Evolutionary conservation across 208 protist genomes (phyloP), one percentile per base, ranked within the genome.

Genomic region (Leishmania martiniquensis): DNA sequence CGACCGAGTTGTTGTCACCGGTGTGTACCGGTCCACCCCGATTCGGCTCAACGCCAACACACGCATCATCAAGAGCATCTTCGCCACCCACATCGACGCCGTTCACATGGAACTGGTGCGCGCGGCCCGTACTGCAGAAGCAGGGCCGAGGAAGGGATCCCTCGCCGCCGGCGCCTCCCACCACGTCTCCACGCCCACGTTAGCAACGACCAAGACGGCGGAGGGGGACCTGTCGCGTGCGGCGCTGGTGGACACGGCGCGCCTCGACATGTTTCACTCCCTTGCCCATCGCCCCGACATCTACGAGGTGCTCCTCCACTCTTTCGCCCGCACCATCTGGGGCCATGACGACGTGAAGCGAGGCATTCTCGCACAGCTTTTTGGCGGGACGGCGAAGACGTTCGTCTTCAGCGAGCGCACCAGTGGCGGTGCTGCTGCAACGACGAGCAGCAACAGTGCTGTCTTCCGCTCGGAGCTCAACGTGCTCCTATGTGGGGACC

Each of bases 401-500:
- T 97, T 99, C 52, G 80, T 90, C 39, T 94, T 94, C 76, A 83
- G 77, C 60, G 78, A 82, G 47, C 71, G 75, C 49, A 55, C 42
- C 20, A 32, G 63, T 45, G 65, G 57, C 7, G 52, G 22, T 7
- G 34, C 68, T 32, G 52, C 39, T 6, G 20, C 34, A 29, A 39
- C 45, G 34, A 13, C 22, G 51, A n/a, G 75, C 85, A 86, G 81
- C 76, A 90, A 87, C 76, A 87, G 84, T 68, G 89, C 87, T 62
- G 89, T 83, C 54, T 92, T 96, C 57, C 91, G 99, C 55, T 96
- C 98, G 12, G 99, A 99, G 69, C 97, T 99, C 34, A 99, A 99
- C 84, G 95, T 99, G 49, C 93, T 99, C 49, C 85, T 99, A 0
- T 99, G 98, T 83, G 99, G 99, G 45, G 99, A 99, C 84, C 99